Base-by-base conservation (phyloP, 305 asterid species). In the Solanum aculeatissimum region DNA sequence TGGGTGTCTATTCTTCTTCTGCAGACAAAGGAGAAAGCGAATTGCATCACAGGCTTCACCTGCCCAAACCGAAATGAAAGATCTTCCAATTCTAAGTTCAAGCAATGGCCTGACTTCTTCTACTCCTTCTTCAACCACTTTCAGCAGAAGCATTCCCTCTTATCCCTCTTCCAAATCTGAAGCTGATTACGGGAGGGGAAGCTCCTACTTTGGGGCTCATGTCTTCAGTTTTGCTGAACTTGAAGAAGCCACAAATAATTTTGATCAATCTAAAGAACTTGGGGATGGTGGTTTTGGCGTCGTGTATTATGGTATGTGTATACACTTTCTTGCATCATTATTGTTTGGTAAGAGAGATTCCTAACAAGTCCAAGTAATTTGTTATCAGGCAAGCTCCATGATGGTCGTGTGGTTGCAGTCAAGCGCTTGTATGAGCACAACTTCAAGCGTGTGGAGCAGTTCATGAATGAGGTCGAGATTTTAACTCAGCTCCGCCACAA, bases 281-380 rank as follows among this genome's bases (percentile, higher is more conserved):
- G 98, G 99, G 45, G 99, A 94, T 83, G 99, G 98, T 83, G 99
- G 99, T 84, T 96, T 90, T 85, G 98, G 99, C 12, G 85, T 90
- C 13, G 99, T 96, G 35, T 96, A 93, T 90, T 88, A 93, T 88
- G 98, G 99, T 96, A 92, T 62, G 92, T 72, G 75, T 47, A 62
- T 40, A 62, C 58, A 43, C 57, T 35, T 40, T 16, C 43, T 63
- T 82, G 62, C n/a, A 57, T 72, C 4, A 47, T 9, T 55, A n/a
- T 13, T 25, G 11, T 40, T 45, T 60, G 15, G 15, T 19, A 27
- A 29, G 53, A n/a, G 60, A 19, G 4, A 35, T 38, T 72, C 65
- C 80, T 66, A 83, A 79, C 38, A 51, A 18, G 55, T 84, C 27
- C 66, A 23, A 74, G 38, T 38, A 8, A 55, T 87, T 79, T 4